phyloP scores from a whole-genome alignment of 768 basidiomycete species.

The Boletus bicolor region DNA sequence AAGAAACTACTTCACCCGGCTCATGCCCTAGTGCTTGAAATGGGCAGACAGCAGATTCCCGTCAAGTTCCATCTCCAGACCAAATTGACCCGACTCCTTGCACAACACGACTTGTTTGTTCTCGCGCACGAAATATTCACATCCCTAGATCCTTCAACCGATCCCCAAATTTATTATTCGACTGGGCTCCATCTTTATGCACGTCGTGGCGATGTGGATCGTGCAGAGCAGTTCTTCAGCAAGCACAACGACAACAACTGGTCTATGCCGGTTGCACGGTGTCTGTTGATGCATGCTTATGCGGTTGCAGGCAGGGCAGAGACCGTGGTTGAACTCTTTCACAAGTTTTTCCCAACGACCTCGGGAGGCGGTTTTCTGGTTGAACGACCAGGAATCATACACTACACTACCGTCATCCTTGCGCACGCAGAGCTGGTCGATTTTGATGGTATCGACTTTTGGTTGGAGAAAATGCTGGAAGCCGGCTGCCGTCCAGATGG shows the following conservation, averaged over 20 bases:
- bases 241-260: constrained; percentile 31
- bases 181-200: constrained; percentile 54
- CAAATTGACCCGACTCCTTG: constrained; percentile 42
- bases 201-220: constrained; percentile 46
- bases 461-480: constrained; percentile 51
- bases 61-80: constrained; percentile 31
- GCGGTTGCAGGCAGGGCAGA: constrained; percentile 44
- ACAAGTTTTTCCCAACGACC: constrained; percentile 48
- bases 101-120: constrained; percentile 35
- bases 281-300: constrained; percentile 54
- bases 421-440: constrained; percentile 50
- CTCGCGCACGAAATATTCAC: constrained; percentile 45
- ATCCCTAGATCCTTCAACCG: constrained; percentile 24
- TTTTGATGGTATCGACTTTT: constrained; percentile 45
- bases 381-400: constrained; percentile 42
- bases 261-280: constrained; percentile 31
- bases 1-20: constrained; percentile 35
- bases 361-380: constrained; percentile 25
- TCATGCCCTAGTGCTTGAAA: constrained; percentile 38
- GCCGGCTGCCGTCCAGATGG: constrained; percentile 52
- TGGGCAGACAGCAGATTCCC: constrained; percentile 36
- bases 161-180: constrained; percentile 28
- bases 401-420: constrained; percentile 56
- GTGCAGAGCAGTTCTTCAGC: constrained; percentile 44
- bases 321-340: constrained; percentile 48